Evolutionary conservation across 2,329 filamentous ascomycete genomes (phyloP).

Genomic region (Fusarium sp.): DNA sequence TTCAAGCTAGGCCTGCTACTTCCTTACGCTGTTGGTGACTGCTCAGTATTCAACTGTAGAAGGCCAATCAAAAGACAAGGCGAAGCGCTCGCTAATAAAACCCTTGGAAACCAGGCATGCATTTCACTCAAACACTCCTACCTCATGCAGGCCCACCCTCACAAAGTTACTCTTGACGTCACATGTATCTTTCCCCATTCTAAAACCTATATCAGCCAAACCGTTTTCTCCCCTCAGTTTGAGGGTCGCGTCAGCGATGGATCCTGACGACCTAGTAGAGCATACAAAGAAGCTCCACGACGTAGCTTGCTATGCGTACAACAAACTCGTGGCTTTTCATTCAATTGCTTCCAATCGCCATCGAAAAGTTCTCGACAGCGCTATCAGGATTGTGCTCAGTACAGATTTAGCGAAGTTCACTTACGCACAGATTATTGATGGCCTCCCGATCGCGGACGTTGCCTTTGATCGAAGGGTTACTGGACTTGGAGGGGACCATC

Average conservation of each 20-base stretch:
- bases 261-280: not conserved
- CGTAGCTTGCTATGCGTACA: not conserved
- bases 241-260: not conserved
- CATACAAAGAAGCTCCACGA: not conserved
- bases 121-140: not conserved
- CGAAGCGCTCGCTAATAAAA: not conserved
- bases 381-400: slow-evolving; percentile 7
- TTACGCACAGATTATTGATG: slow-evolving; percentile 35
- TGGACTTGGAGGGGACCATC: slow-evolving; percentile 24
- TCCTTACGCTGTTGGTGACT: not conserved
- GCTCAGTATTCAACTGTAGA: not conserved
- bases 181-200: not conserved
- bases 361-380: not conserved
- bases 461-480: slow-evolving; percentile 19
- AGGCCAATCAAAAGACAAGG: not conserved
- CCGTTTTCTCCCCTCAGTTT: not conserved
- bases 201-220: no score
- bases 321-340: not conserved
- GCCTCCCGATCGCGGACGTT: slow-evolving; percentile 20
- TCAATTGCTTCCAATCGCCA: not conserved
- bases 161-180: no score
- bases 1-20: not conserved
- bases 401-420: slow-evolving; percentile 19
- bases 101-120: not conserved
- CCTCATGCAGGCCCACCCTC: no score